Evolutionary conservation across 164 flowering plant genomes (phyloP).

Genomic region (Vitis vinifera): ASM3070453v1 NC_081809.1:3554001-3554500

Average conservation of each 20-base stretch:
- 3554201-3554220: not conserved
- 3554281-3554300: constrained; percentile 8
- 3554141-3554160: constrained; percentile 2
- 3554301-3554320: constrained; percentile 6
- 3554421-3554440: constrained; percentile 1
- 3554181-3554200: not conserved
- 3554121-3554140: constrained; percentile 9
- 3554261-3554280: constrained; percentile 20
- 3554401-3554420: constrained; percentile 3
- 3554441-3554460: constrained; percentile 12
- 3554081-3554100: not conserved
- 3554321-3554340: constrained; percentile 22
- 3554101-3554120: not conserved
- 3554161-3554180: constrained; percentile 13
- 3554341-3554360: constrained; percentile 16
- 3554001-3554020: constrained; percentile 3
- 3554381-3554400: not conserved
- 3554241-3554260: constrained; percentile 13
- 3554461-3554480: not conserved
- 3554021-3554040: constrained; percentile 1
- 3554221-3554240: constrained; percentile 12
- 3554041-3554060: not conserved
- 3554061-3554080: constrained; percentile 10
- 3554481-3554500: not conserved
- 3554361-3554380: constrained; percentile 12